A percentile compares a stretch with the other conserved stretches of the same genome.
Conservation (phyloP, 140 eudicot species). For the Erigeron philadelphicus region DNA sequence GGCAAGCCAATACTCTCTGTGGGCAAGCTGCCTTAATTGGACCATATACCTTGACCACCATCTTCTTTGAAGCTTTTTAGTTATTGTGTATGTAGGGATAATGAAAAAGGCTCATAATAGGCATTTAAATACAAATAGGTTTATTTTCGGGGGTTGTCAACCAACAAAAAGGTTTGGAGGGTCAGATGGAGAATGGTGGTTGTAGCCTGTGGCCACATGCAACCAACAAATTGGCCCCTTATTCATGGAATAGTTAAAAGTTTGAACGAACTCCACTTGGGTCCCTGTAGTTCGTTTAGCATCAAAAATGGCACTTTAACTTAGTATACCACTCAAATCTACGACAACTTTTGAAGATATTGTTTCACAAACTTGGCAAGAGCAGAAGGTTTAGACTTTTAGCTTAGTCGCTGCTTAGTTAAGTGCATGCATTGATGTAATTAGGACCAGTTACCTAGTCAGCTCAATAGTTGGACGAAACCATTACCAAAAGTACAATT, state of each 20-base stretch:
- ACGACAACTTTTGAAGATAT: too few species aligned
- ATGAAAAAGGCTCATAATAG: slow-evolving; percentile 1
- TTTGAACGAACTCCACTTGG: not conserved
- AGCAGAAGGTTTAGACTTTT: too few species aligned
- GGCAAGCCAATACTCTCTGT: slow-evolving; percentile 55
- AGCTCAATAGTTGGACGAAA: too few species aligned
- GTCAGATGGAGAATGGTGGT: slow-evolving; percentile 31
- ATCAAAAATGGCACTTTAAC: too few species aligned
- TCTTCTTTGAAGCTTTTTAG: slow-evolving; percentile 23
- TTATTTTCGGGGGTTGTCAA: slow-evolving; percentile 27
- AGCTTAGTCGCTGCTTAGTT: too few species aligned
- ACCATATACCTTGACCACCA: slow-evolving; percentile 66
- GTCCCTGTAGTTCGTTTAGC: not conserved
- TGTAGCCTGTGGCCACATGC: not conserved
- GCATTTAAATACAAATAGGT: slow-evolving; percentile 21
- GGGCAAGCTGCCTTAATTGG: slow-evolving; percentile 39
- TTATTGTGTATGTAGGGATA: slow-evolving; percentile 4
- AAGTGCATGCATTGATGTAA: too few species aligned
- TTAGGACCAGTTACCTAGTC: too few species aligned
- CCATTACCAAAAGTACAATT: too few species aligned
- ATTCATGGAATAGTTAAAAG: not conserved
- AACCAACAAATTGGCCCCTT: slow-evolving; percentile 3
- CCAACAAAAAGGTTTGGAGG: slow-evolving; percentile 20
- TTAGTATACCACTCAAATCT: too few species aligned
- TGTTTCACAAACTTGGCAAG: too few species aligned